Evolutionary conservation across 129 eudicot genomes (phyloP).

Genomic region (Helianthus tuberosus): DNA sequence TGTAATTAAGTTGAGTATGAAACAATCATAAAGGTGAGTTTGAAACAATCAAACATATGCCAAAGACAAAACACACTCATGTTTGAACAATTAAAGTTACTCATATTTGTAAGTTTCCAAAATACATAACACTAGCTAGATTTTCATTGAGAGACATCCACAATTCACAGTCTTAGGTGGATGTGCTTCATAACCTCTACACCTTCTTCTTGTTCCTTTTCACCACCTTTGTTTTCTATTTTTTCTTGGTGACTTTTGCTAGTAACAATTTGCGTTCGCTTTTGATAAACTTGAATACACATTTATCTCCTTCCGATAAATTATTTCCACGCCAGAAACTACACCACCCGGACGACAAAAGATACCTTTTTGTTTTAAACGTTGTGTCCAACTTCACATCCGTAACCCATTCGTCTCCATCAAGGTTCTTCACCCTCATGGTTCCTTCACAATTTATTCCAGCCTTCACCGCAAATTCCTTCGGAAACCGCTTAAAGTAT

Average conservation of each 20-base stretch:
- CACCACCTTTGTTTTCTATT: no score
- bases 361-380: background rate
- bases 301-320: constrained; percentile 23
- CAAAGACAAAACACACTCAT: no score
- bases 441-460: background rate
- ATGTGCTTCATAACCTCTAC: no score
- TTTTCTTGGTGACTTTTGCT: background rate
- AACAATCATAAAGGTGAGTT: no score
- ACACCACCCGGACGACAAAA: constrained; percentile 9
- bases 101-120: no score
- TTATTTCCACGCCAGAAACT: constrained; percentile 4
- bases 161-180: background rate
- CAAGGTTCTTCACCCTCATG: constrained; percentile 8
- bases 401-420: constrained; percentile 9
- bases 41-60: no score
- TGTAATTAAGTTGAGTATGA: no score
- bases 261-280: constrained; percentile 18
- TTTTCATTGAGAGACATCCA: background rate
- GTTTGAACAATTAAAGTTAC: no score
- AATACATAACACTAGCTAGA: background rate
- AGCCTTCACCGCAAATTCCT: constrained; percentile 15
- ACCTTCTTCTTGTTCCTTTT: no score
- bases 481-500: constrained; percentile 4
- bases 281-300: constrained; percentile 18
- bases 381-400: background rate